Percentiles rank a stretch among this genome's conserved stretches.
Conservation (phyloP, 257 asterid genomes). For the Rhazya stricta region DNA sequence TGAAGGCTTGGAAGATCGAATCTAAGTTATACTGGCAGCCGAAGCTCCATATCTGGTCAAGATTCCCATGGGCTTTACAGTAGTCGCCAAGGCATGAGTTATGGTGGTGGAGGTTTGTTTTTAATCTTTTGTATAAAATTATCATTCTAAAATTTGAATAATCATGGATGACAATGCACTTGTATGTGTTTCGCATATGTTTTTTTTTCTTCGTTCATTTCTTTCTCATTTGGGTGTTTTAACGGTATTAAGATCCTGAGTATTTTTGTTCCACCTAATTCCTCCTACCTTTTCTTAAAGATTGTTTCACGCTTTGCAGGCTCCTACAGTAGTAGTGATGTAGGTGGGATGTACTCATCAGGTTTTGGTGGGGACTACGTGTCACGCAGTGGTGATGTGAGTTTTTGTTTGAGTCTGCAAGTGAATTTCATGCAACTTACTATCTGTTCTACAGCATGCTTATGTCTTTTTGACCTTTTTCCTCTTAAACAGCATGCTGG, state of each 20-base stretch:
- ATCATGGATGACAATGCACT: neutral
- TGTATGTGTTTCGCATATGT: neutral
- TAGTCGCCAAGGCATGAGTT: slow-evolving; percentile 80
- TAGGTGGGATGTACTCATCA: slow-evolving; percentile 79
- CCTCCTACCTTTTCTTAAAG: neutral
- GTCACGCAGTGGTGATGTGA: slow-evolving; percentile 79
- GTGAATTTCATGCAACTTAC: neutral
- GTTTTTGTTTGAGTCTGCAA: slow-evolving; percentile 5
- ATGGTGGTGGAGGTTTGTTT: slow-evolving; percentile 65
- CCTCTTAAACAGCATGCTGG: slow-evolving; percentile 45
- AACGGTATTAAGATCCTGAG: neutral
- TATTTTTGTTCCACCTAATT: neutral
- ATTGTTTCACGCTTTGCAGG: slow-evolving; percentile 38
- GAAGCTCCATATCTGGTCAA: slow-evolving; percentile 69
- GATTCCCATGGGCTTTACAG: slow-evolving; percentile 78
- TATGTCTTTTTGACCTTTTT: neutral
- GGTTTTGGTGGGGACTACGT: slow-evolving; percentile 70
- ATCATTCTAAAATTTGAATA: neutral
- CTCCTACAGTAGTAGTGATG: slow-evolving; percentile 72
- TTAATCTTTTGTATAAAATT: neutral
- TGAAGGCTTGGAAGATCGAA: slow-evolving; percentile 76
- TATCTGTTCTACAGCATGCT: slow-evolving; percentile 7
- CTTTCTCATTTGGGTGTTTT: neutral
- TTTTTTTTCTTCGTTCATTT: neutral
- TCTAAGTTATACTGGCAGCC: slow-evolving; percentile 67